These are phyloP conservation scores for Cladorrhinum samala DNA, from an alignment of 495 filamentous ascomycete genomes.

Conservation along the genomic window DNA sequence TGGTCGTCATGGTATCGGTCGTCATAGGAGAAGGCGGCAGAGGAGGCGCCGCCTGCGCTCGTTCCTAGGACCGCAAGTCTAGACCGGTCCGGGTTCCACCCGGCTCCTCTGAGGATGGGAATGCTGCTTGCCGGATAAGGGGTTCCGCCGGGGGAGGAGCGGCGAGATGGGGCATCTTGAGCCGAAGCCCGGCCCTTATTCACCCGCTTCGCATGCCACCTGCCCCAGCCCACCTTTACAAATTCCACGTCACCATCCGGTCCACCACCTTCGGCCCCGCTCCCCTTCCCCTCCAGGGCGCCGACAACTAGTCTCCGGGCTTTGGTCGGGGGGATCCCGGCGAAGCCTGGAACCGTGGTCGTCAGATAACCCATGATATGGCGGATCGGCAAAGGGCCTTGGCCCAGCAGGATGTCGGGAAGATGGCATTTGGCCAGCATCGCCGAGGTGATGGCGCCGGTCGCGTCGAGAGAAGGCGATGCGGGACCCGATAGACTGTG, in stretches of 20 bases:
- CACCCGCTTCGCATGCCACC: conserved; percentile 79
- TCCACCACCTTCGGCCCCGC: conserved; percentile 55
- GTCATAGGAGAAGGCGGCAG: conserved; percentile 63
- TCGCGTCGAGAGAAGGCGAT: conserved; percentile 58
- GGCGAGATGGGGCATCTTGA: conserved; percentile 42
- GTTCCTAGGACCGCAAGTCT: conserved; percentile 41
- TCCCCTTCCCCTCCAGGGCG: conserved; percentile 71
- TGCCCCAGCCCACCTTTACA: conserved; percentile 95
- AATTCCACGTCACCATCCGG: conserved; percentile 77
- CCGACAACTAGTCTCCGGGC: conserved; percentile 82
- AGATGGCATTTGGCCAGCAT: conserved; percentile 90
- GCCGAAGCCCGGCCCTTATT: conserved; percentile 47
- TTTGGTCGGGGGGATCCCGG: conserved; percentile 83
- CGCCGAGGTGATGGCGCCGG: conserved; percentile 75
- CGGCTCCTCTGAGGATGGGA: conserved; percentile 54
- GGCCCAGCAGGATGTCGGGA: conserved; percentile 78
- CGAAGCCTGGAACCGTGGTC: conserved; percentile 87
- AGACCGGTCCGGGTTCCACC: conserved; percentile 42
- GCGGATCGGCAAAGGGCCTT: conserved; percentile 89
- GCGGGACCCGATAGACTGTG: conserved; percentile 41
- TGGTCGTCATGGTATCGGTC: conserved; percentile 51
- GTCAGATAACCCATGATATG: conserved; percentile 92
- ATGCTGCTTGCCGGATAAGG: conserved; percentile 52
- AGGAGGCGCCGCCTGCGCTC: conserved; percentile 47
- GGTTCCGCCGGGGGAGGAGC: conserved; percentile 42